Conservation (phyloP, 2,329 filamentous ascomycete genomes). For the Diaporthe vexans region DNA sequence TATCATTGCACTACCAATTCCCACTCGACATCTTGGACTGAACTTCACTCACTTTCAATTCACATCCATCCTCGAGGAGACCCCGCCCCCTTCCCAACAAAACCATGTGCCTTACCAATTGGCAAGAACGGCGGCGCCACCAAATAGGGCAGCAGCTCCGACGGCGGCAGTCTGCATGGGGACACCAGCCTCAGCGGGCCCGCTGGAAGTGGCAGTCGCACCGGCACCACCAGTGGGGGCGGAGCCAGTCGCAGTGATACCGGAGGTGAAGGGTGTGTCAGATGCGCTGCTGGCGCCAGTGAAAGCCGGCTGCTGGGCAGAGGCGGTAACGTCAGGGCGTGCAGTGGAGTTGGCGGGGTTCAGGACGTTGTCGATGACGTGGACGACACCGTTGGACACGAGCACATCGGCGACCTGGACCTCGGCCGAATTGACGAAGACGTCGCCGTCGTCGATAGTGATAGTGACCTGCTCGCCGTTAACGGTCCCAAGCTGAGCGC, state of each 20-base stretch:
- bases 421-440: slow-evolving; percentile 67
- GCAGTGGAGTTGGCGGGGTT: slow-evolving; percentile 56
- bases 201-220: slow-evolving; percentile 1
- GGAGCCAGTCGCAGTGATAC: slow-evolving; percentile 3
- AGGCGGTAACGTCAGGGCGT: slow-evolving; percentile 54
- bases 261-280: slow-evolving; percentile 34
- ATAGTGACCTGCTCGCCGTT: slow-evolving; percentile 65
- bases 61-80: too few species aligned
- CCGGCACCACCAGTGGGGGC: slow-evolving; percentile 8
- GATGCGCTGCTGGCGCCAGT: slow-evolving; percentile 44
- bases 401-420: slow-evolving; percentile 67
- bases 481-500: slow-evolving; percentile 50
- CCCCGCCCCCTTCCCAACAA: too few species aligned
- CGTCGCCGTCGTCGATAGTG: slow-evolving; percentile 54
- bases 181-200: not conserved
- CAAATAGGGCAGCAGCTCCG: slow-evolving; percentile 35
- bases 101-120: not conserved
- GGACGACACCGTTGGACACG: slow-evolving; percentile 69
- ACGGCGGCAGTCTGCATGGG: slow-evolving; percentile 38
- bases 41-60: too few species aligned
- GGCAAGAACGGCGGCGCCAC: slow-evolving; percentile 34
- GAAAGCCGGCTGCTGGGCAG: slow-evolving; percentile 54
- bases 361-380: slow-evolving; percentile 68
- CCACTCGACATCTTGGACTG: too few species aligned
- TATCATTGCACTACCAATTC: not conserved